These are phyloP conservation scores for Penicillium thymicola DNA, from an alignment of 2,329 filamentous ascomycete genomes.

Conservation along the genomic window DNA sequence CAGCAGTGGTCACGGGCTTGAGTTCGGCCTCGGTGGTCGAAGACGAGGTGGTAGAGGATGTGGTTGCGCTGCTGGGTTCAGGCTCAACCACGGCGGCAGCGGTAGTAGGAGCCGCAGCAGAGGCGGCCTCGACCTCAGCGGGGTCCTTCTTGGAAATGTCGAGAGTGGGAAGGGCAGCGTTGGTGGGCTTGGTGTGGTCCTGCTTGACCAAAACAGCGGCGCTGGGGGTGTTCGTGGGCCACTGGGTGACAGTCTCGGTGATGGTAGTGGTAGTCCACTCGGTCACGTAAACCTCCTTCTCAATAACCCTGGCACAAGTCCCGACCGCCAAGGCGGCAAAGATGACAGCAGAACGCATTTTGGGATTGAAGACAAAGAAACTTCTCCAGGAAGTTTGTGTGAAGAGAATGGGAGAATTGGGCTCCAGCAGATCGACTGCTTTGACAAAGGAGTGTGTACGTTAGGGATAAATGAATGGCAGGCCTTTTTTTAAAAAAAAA, in stretches of 20 bases:
- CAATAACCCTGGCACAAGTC: slow-evolving; percentile 31
- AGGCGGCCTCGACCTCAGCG: slow-evolving; percentile 6
- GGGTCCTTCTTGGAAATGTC: slow-evolving; percentile 16
- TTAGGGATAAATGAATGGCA: slow-evolving; percentile 33
- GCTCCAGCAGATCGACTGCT: slow-evolving; percentile 37
- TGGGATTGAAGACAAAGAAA: slow-evolving; percentile 30
- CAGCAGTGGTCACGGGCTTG: slow-evolving; percentile 36
- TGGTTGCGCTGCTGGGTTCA: slow-evolving; percentile 13
- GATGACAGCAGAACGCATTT: slow-evolving; percentile 37
- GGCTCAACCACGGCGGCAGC: slow-evolving; percentile 2
- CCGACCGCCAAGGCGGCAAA: slow-evolving; percentile 36
- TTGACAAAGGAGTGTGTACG: slow-evolving; percentile 18
- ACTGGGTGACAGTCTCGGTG: slow-evolving; percentile 33
- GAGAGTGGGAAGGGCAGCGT: slow-evolving; percentile 3
- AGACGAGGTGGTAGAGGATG: not conserved
- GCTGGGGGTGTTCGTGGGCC: slow-evolving; percentile 28
- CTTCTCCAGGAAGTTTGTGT: slow-evolving; percentile 39
- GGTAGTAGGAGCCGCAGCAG: not conserved
- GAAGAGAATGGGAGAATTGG: not conserved
- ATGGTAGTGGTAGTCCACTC: slow-evolving; percentile 38
- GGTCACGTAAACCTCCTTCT: slow-evolving; percentile 37
- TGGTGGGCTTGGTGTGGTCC: slow-evolving; percentile 4
- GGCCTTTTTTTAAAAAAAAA: slow-evolving; percentile 18
- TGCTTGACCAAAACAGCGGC: slow-evolving; percentile 8
- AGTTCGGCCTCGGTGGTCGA: slow-evolving; percentile 22